A percentile compares a stretch with the other conserved stretches of the same genome.
phyloP scores from a whole-genome alignment of 148 eudicot genomes.

The Chenopodium quinoa region DNA sequence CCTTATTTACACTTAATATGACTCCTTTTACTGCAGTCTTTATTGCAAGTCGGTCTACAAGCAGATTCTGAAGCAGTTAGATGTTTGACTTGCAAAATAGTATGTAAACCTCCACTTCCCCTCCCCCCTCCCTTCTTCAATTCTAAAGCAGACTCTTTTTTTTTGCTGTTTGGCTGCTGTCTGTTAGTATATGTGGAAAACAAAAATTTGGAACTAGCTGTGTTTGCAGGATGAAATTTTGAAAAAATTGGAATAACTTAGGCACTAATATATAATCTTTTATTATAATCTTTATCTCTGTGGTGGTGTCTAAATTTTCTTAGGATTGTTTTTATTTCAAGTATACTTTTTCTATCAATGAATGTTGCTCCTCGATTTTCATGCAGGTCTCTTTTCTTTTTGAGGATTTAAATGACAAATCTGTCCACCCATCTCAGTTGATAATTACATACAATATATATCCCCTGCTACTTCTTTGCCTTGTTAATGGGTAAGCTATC shows the following conservation, averaged over 20 bases:
- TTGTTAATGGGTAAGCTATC: slow-evolving; percentile 61
- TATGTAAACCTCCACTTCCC: slow-evolving; percentile 33
- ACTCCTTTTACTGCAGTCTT: slow-evolving; percentile 51
- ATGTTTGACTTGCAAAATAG: slow-evolving; percentile 73
- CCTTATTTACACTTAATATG: slow-evolving; percentile 3
- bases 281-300: neutral
- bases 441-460: slow-evolving; percentile 55
- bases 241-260: too few relatives aligned
- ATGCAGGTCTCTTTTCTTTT: slow-evolving; percentile 75
- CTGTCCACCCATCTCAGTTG: slow-evolving; percentile 48
- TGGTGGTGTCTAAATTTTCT: neutral
- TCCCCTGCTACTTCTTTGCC: slow-evolving; percentile 80
- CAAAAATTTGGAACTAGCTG: too few relatives aligned
- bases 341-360: neutral
- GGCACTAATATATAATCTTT: neutral
- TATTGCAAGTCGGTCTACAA: slow-evolving; percentile 75
- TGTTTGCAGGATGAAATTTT: too few relatives aligned
- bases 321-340: neutral
- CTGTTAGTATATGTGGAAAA: too few relatives aligned
- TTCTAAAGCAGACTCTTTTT: too few relatives aligned
- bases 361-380: neutral
- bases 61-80: slow-evolving; percentile 78
- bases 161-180: too few relatives aligned
- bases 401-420: slow-evolving; percentile 50
- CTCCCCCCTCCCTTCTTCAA: too few relatives aligned